phyloP scores from a whole-genome alignment of 2,329 filamentous ascomycete species.

The Laburnicola sp. region DNA sequence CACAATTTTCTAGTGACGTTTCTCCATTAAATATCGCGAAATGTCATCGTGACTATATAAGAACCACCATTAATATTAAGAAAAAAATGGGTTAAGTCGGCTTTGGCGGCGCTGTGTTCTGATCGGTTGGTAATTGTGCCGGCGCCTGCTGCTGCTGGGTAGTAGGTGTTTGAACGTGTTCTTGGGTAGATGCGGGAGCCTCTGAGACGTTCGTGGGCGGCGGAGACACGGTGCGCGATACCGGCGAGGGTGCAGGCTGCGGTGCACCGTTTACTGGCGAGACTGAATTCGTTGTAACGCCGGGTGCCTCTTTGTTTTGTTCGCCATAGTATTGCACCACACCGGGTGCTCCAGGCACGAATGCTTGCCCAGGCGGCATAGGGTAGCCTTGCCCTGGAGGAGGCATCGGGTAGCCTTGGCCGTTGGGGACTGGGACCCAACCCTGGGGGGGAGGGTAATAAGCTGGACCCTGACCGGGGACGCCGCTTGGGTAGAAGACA shows the following conservation, averaged over 20 bases:
- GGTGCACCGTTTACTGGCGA: slow-evolving; percentile 4
- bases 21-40: too few relatives aligned
- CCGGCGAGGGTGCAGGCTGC: slow-evolving; percentile 3
- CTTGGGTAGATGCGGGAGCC: neutral
- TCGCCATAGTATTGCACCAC: slow-evolving; percentile 35
- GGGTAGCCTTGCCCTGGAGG: too few relatives aligned
- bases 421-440: slow-evolving; percentile 15
- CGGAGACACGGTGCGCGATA: neutral
- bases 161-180: neutral
- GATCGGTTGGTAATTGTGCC: slow-evolving; percentile 1
- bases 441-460: slow-evolving; percentile 26
- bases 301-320: slow-evolving; percentile 43
- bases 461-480: slow-evolving; percentile 16
- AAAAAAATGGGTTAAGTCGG: neutral
- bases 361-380: slow-evolving; percentile 10
- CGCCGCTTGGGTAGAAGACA: slow-evolving; percentile 7
- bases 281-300: slow-evolving; percentile 6
- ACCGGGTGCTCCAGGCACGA: slow-evolving; percentile 7
- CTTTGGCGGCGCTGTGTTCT: slow-evolving; percentile 1
- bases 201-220: neutral
- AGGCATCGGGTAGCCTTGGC: slow-evolving; percentile 10
- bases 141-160: neutral
- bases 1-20: too few relatives aligned
- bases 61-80: neutral
- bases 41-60: too few relatives aligned